Evolutionary conservation across 139 green algal genomes (phyloP).

Genomic region (Chlorella sp.): DNA sequence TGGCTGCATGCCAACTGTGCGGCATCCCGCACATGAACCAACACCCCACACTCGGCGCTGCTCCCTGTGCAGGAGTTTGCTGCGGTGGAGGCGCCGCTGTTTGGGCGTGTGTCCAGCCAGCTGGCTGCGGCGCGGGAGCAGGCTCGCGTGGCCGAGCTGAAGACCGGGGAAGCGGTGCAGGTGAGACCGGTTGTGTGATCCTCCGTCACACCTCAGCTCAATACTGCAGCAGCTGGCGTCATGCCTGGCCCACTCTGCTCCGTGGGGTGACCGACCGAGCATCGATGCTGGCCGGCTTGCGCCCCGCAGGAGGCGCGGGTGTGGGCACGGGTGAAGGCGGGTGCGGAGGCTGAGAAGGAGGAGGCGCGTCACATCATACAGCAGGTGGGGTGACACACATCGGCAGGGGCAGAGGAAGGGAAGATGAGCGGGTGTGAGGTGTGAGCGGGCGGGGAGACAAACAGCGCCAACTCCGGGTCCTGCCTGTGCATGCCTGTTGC

Average conservation of each 20-base stretch:
- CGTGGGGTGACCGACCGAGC: too few relatives aligned
- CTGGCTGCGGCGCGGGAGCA: not conserved
- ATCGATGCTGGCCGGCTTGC: too few relatives aligned
- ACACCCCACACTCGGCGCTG: too few relatives aligned
- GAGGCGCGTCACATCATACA: conserved; percentile 5
- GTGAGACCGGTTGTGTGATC: too few relatives aligned
- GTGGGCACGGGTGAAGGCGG: not conserved
- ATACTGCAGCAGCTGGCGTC: too few relatives aligned
- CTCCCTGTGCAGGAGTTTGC: conserved; percentile 8
- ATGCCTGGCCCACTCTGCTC: too few relatives aligned
- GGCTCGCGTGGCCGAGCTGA: conserved; percentile 11
- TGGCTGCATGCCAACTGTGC: too few relatives aligned
- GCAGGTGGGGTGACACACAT: not conserved
- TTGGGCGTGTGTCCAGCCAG: not conserved
- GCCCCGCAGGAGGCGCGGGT: conserved; percentile 18
- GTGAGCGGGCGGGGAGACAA: too few relatives aligned
- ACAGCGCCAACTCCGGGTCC: too few relatives aligned
- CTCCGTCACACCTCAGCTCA: too few relatives aligned
- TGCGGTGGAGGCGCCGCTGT: conserved; percentile 3
- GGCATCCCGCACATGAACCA: too few relatives aligned
- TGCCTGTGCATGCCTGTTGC: too few relatives aligned
- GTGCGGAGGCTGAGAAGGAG: conserved; percentile 1
- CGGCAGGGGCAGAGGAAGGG: not conserved
- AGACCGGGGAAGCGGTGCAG: conserved; percentile 20
- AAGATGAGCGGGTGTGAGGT: not conserved